phyloP scores from a whole-genome alignment of 192 early-diverging fungal genomes.

The Umbelopsis sp. region DNA sequence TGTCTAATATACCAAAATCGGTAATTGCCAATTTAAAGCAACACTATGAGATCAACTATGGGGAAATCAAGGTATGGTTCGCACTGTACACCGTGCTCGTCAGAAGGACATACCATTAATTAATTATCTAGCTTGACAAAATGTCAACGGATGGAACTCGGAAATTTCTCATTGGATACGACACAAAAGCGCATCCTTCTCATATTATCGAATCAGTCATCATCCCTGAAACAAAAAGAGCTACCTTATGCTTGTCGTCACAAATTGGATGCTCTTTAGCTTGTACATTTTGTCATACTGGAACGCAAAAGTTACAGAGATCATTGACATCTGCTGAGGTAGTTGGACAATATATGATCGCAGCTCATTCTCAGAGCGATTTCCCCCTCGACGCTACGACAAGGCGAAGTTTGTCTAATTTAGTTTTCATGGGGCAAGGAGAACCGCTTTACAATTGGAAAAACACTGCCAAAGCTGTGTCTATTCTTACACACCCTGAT shows the following conservation, averaged over 20 bases:
- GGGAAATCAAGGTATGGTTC: constrained; percentile 45
- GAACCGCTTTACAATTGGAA: constrained; percentile 89
- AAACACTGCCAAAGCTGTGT: constrained; percentile 62
- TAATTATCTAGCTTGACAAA: constrained; percentile 35
- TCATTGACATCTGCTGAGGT: constrained; percentile 77
- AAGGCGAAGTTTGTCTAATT: constrained; percentile 69
- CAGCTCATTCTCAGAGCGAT: constrained; percentile 57
- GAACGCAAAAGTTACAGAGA: constrained; percentile 81
- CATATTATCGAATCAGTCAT: constrained; percentile 76
- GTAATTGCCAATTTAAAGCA: constrained; percentile 52
- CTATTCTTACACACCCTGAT: constrained; percentile 58
- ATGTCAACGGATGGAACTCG: constrained; percentile 62
- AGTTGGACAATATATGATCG: constrained; percentile 70
- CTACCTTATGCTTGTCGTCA: constrained; percentile 80
- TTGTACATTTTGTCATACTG: constrained; percentile 91
- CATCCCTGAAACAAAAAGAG: constrained; percentile 68
- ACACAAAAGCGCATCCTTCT: constrained; percentile 50
- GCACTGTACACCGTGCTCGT: not conserved
- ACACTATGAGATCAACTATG: constrained; percentile 46
- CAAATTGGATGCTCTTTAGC: constrained; percentile 87
- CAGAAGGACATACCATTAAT: not conserved
- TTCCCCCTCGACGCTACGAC: constrained; percentile 54
- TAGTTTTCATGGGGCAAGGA: constrained; percentile 94
- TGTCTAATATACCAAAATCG: constrained; percentile 59
- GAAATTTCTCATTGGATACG: constrained; percentile 63